Conservation (phyloP, 352 stramenopile species). For the Sclerospora graminicola region DNA sequence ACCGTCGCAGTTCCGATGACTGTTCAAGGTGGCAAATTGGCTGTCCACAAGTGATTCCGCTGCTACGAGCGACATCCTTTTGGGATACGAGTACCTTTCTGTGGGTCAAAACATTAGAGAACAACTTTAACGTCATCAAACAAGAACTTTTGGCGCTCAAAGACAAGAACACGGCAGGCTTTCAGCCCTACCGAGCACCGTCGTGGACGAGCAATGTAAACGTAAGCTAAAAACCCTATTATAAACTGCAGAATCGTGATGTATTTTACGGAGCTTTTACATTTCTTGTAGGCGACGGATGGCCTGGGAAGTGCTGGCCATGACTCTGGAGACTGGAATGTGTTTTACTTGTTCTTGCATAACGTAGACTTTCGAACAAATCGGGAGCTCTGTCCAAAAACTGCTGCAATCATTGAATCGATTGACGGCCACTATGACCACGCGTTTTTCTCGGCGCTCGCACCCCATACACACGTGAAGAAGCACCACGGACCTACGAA, state of each 20-base stretch:
- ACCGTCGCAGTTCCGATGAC: constrained; percentile 8
- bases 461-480: constrained; percentile 64
- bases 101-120: constrained; percentile 38
- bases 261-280: background rate
- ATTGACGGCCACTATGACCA: constrained; percentile 67
- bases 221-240: constrained; percentile 11
- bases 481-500: constrained; percentile 86
- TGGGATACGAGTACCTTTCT: too few species aligned
- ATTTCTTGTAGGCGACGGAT: constrained; percentile 47
- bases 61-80: too few species aligned
- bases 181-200: constrained; percentile 73
- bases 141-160: constrained; percentile 47
- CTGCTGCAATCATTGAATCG: constrained; percentile 40
- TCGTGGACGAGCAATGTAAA: constrained; percentile 51
- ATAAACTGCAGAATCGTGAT: too few species aligned
- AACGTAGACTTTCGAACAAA: constrained; percentile 77
- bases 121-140: constrained; percentile 41
- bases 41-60: too few species aligned
- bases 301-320: constrained; percentile 67
- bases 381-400: constrained; percentile 52
- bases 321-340: constrained; percentile 79
- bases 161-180: constrained; percentile 24
- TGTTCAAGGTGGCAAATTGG: constrained; percentile 51
- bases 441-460: constrained; percentile 82
- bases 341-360: constrained; percentile 84